These are phyloP conservation scores for Acer campestre DNA, from an alignment of 345 rosid species.

Conservation along the genomic window DNA sequence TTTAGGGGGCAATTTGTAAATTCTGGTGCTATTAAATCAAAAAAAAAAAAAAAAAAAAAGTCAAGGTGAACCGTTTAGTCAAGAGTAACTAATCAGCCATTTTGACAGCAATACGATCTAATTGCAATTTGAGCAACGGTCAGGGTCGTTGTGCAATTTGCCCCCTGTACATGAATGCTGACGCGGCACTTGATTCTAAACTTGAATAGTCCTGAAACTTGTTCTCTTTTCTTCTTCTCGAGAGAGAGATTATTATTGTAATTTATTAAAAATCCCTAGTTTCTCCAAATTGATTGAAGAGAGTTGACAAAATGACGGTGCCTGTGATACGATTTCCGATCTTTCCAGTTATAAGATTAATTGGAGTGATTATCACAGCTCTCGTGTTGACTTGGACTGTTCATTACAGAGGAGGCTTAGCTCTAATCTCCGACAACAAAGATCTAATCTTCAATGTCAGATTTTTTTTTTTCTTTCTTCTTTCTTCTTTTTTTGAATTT, in stretches of 20 bases:
- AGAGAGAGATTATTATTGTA: not conserved
- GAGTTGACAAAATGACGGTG: conserved; percentile 40
- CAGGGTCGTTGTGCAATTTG: too few species aligned
- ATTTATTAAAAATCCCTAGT: not conserved
- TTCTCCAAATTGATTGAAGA: not conserved
- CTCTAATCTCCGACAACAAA: conserved; percentile 84
- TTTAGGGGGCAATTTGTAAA: too few species aligned
- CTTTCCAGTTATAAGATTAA: conserved; percentile 48
- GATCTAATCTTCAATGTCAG: conserved; percentile 91
- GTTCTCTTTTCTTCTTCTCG: not conserved
- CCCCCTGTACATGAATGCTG: not conserved
- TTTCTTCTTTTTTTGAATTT: not conserved
- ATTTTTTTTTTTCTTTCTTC: not conserved
- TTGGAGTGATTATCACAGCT: conserved; percentile 56
- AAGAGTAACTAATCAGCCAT: too few species aligned
- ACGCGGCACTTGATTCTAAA: not conserved
- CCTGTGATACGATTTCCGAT: conserved; percentile 69
- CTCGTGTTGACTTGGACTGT: conserved; percentile 71
- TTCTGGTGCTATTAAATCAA: too few species aligned
- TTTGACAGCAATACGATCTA: too few species aligned
- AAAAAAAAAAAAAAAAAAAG: too few species aligned
- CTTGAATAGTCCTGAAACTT: not conserved
- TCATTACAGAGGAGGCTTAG: conserved; percentile 87
- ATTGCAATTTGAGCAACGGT: too few species aligned
- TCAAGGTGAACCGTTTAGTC: too few species aligned